Base-by-base conservation (phyloP, 106 monocot genomes). In the Cymbidium sinense region DNA sequence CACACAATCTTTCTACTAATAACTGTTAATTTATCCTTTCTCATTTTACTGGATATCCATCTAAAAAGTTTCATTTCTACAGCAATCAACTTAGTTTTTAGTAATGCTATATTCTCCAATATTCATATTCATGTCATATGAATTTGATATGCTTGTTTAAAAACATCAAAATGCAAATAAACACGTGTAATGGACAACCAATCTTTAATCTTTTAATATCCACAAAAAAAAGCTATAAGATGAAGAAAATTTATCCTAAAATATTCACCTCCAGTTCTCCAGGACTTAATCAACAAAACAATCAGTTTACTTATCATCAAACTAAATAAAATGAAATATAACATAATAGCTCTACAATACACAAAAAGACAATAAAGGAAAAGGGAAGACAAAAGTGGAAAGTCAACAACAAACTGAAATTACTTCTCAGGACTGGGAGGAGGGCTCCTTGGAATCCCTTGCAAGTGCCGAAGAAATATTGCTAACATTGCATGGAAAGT, bases 371-470 rank as follows among this genome's bases (percentile, higher is more conserved):
- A 70, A 30, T 35, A 70, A 35, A 28, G 34, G 28, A 51, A 47
- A 12, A 47, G 13, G 15, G 13, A 47, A 13, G 47, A 13, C 37
- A 31, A 33, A 58, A 58, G 7, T 0, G n/a, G 30, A 31, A 31
- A 13, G 12, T 62, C 13, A 25, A 23, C 61, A 6, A 62, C 13
- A 67, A 33, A 67, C 67, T 33, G 67, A 77, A 76, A 74, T 83
- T 94, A 99, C 98, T 91, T 95, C 37, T 95, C 99, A 75, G 95
- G 99, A 75, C 99, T 99, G 25, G 92, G 90, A 89, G 99, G 95
- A 47, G 92, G 92, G 39, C 92, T 99, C 51, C 89, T 80, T 25
- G 99, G 99, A 83, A 99, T 83, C 78, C 89, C 92, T 80, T 92
- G 99, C 61, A 99, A 80, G 86, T 99, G 89, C 8, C 82, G 90